These are phyloP conservation scores for Fusarium buxicola DNA, from an alignment of 2,329 filamentous ascomycete species.

Conservation along the genomic window DNA sequence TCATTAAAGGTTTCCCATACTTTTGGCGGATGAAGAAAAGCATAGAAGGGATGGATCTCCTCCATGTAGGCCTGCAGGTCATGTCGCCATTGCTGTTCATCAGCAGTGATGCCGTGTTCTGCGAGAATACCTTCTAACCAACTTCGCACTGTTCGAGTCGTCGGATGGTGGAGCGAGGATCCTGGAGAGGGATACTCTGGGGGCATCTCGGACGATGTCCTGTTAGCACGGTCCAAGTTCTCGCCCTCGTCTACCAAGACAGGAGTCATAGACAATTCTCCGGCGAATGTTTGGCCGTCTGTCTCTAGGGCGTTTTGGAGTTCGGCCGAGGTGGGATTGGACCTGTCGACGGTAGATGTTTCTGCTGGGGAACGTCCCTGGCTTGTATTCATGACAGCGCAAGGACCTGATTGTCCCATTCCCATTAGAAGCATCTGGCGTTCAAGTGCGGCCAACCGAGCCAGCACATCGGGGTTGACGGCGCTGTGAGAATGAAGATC, in stretches of 20 bases:
- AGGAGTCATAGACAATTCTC: slow-evolving; percentile 32
- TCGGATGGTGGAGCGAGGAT: slow-evolving; percentile 4
- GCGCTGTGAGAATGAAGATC: background rate
- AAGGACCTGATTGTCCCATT: slow-evolving; percentile 9
- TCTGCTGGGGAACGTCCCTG: background rate
- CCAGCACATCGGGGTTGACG: slow-evolving; percentile 15
- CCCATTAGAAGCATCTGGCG: slow-evolving; percentile 17
- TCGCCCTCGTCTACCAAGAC: slow-evolving; percentile 23
- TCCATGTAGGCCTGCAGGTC: slow-evolving; percentile 31
- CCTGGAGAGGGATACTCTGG: slow-evolving; percentile 3
- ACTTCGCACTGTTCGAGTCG: slow-evolving; percentile 1
- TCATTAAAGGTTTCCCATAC: slow-evolving; percentile 33
- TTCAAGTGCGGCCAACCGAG: slow-evolving; percentile 19
- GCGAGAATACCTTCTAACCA: slow-evolving; percentile 26
- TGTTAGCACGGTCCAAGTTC: background rate
- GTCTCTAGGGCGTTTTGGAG: slow-evolving; percentile 26
- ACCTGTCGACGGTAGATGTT: slow-evolving; percentile 15
- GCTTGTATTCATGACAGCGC: background rate
- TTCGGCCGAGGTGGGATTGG: slow-evolving; percentile 10
- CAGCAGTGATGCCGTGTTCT: slow-evolving; percentile 17
- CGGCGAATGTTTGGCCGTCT: slow-evolving; percentile 35
- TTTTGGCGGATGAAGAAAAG: slow-evolving; percentile 22
- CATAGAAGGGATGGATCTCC: slow-evolving; percentile 31
- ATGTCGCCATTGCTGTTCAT: slow-evolving; percentile 27
- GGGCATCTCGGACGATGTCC: slow-evolving; percentile 4